These are phyloP conservation scores for Casuarina cunninghamiana DNA, from an alignment of 306 rosid species.

Conservation along the genomic window DNA sequence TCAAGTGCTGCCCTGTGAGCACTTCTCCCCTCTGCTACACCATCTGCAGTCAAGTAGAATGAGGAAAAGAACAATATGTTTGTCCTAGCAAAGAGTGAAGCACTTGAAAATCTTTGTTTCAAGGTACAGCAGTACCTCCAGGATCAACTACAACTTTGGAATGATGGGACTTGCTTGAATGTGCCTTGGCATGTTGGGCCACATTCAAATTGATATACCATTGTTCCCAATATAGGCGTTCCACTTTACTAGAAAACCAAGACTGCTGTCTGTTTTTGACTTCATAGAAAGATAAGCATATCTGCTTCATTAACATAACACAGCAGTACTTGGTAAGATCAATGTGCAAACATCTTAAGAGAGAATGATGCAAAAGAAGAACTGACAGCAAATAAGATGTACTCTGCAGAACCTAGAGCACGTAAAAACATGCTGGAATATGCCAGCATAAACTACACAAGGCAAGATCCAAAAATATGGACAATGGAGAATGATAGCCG, in stretches of 20 bases:
- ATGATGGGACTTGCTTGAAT: conserved; percentile 70
- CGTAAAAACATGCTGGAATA: neutral
- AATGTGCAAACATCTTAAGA: neutral
- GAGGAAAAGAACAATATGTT: conserved; percentile 9
- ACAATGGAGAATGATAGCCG: neutral
- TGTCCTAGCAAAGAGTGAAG: conserved; percentile 14
- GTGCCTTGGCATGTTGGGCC: conserved; percentile 59
- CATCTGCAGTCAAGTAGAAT: conserved; percentile 45
- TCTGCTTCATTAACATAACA: conserved; percentile 49
- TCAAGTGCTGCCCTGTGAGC: conserved; percentile 81
- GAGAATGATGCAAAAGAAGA: neutral
- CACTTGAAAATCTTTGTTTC: conserved; percentile 18
- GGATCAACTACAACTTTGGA: conserved; percentile 72
- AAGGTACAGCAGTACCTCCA: conserved; percentile 50
- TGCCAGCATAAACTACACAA: neutral
- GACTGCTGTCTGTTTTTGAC: conserved; percentile 75
- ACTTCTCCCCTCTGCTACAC: conserved; percentile 64
- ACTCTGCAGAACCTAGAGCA: neutral
- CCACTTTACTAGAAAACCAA: conserved; percentile 85
- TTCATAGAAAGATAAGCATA: conserved; percentile 91
- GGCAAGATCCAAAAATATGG: neutral
- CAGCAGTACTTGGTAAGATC: conserved; percentile 9
- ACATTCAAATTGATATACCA: conserved; percentile 94
- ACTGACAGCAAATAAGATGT: neutral
- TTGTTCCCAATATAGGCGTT: conserved; percentile 91